phyloP scores from a whole-genome alignment of 768 basidiomycete genomes.

The Suillus bovinus region DNA sequence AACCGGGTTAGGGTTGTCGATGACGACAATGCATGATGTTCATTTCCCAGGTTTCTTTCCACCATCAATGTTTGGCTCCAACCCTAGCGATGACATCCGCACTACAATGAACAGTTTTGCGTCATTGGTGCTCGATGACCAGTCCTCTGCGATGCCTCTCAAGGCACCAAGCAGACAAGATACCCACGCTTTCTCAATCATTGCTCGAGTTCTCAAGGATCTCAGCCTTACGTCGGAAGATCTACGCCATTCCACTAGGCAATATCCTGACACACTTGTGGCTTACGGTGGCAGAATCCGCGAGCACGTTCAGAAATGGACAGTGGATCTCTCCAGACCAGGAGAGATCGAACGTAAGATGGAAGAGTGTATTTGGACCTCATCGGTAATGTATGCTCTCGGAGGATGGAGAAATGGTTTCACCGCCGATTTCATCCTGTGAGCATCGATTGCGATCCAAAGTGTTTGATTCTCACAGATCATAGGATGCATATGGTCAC shows the following conservation, averaged over 20 bases:
- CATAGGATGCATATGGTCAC: constrained; percentile 34
- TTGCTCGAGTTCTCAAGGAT: constrained; percentile 55
- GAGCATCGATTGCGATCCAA: constrained; percentile 5
- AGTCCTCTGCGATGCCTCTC: background rate
- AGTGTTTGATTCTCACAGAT: background rate
- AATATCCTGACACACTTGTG: constrained; percentile 15
- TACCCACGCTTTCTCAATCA: constrained; percentile 45
- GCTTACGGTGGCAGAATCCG: constrained; percentile 9
- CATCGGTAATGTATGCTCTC: constrained; percentile 52
- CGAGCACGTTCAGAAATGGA: constrained; percentile 42
- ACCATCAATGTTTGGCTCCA: constrained; percentile 15
- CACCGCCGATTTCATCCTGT: constrained; percentile 53
- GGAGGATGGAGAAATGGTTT: constrained; percentile 53
- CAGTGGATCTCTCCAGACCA: constrained; percentile 35
- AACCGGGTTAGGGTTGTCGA: constrained; percentile 23
- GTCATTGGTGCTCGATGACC: constrained; percentile 12
- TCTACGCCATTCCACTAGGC: constrained; percentile 19
- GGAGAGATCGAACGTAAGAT: constrained; percentile 51
- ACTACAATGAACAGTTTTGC: constrained; percentile 9
- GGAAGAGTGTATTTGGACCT: constrained; percentile 62
- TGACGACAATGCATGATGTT: constrained; percentile 31
- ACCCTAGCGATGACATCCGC: background rate
- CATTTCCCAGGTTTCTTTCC: constrained; percentile 35
- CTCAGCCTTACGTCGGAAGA: constrained; percentile 22
- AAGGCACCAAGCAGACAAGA: constrained; percentile 11